Evolutionary conservation across 148 eudicot species (phyloP), one percentile per base, ranked within the genome.

Genomic region (Cornus florida): DNA sequence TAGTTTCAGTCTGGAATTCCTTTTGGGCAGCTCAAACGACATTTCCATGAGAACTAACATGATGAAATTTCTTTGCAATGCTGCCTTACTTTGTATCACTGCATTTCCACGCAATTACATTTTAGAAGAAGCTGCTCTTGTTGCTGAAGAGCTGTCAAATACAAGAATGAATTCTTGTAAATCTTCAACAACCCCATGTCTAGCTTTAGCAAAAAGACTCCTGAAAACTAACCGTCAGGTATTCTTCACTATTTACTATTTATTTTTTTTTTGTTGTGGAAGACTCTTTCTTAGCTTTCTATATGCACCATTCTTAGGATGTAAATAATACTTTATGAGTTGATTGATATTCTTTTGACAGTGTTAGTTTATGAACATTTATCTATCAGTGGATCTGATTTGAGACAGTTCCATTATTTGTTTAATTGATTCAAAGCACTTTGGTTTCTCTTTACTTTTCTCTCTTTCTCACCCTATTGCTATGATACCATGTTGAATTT

Each of bases 191-290:
- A 92, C 90, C 65, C 99, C 99, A 73, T 94, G 98, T 73, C 97
- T 90, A 73, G 82, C 93, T 75, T 84, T 96, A 81, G 99, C 99
- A 57, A 96, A 94, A 79, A 86, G 79, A 74, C 98, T 96, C 60
- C 56, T 96, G 70, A 96, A 94, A 84, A 85, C 82, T 82, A 97
- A 94, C 80, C 88, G 99, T 19, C 99, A 96, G 99, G 99, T 95
- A 87, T 56, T 68, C 69, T 35, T 69, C 53, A 31, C 59, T 64
- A 33, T 6, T 60, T 20, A 33, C 20, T 38, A 35, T 62, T 59
- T 32, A 1, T 73, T 13, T 24, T 10, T 24, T 10, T 39, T 4
- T n/a, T 28, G 38, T 74, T 76, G 16, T 79, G 50, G 31, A 14
- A 67, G 24, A 20, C 50, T 43, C 10, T 23, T 12, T 1, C 41